Conservation (phyloP, 345 rosid species). For the Moricandia arvensis region DNA sequence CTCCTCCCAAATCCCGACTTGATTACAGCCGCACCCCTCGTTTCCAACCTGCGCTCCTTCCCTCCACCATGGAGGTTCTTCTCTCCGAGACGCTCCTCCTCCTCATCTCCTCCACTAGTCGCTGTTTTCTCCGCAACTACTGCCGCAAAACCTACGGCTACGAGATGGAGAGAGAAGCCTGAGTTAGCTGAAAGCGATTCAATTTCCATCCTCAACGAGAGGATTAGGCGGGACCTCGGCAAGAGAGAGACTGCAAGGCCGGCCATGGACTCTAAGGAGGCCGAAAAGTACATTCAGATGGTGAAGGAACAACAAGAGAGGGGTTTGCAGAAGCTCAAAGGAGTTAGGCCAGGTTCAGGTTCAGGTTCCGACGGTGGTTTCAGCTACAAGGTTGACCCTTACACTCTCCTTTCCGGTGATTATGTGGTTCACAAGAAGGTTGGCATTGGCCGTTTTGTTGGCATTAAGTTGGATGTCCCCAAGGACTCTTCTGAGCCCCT, state of each 20-base stretch:
- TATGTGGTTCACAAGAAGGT: slow-evolving; percentile 96
- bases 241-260: slow-evolving; percentile 57
- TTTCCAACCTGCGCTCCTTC: slow-evolving; percentile 39
- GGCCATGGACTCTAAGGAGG: slow-evolving; percentile 73
- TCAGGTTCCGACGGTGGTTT: slow-evolving; percentile 36
- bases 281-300: slow-evolving; percentile 71
- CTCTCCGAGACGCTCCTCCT: slow-evolving; percentile 26
- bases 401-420: slow-evolving; percentile 66
- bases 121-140: slow-evolving; percentile 42
- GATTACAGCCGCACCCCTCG: slow-evolving; percentile 34
- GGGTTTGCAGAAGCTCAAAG: slow-evolving; percentile 86
- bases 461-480: slow-evolving; percentile 71
- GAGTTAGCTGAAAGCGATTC: slow-evolving; percentile 47
- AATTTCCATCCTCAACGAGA: slow-evolving; percentile 72
- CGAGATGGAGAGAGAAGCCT: slow-evolving; percentile 47
- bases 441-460: slow-evolving; percentile 86
- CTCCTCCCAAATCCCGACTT: slow-evolving; percentile 43
- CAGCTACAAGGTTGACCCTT: slow-evolving; percentile 88
- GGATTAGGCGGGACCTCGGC: slow-evolving; percentile 65
- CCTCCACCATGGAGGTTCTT: slow-evolving; percentile 40
- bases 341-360: slow-evolving; percentile 42
- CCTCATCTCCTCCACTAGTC: slow-evolving; percentile 36
- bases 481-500: slow-evolving; percentile 59
- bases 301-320: slow-evolving; percentile 88
- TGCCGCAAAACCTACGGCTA: slow-evolving; percentile 21